Conservation (phyloP, 345 rosid genomes). For the Eucalyptus sp. region DNA sequence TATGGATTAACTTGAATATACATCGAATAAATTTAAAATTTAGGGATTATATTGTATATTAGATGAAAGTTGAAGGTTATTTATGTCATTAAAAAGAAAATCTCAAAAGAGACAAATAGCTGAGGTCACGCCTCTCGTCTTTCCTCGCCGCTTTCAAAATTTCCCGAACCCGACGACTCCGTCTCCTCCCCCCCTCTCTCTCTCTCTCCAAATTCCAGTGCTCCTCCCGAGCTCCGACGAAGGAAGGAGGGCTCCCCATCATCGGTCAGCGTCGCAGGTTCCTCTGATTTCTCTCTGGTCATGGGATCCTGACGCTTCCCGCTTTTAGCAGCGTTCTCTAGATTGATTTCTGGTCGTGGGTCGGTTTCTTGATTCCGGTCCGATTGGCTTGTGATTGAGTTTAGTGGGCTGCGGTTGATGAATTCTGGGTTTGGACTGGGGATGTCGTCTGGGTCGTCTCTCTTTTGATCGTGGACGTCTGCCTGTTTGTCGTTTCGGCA, state of each 20-base stretch:
- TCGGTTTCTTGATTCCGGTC: background rate
- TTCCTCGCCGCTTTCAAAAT: background rate
- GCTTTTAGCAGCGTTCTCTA: background rate
- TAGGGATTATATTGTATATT: no score
- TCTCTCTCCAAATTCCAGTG: background rate
- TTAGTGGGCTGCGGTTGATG: background rate
- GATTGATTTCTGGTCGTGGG: background rate
- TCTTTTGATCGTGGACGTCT: background rate
- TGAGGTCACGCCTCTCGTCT: background rate
- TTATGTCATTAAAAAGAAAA: background rate
- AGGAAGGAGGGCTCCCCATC: background rate
- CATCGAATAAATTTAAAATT: no score
- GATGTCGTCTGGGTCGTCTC: background rate
- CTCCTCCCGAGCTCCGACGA: background rate
- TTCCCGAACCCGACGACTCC: background rate
- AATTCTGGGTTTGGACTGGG: background rate
- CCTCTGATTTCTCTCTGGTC: background rate
- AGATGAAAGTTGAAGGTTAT: fast-evolving
- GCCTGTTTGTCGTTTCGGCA: background rate
- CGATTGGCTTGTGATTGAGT: background rate
- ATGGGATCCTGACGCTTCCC: background rate
- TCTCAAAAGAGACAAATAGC: background rate
- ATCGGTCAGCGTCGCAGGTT: background rate
- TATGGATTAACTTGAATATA: no score
- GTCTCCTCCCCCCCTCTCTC: background rate